Percentiles rank a stretch among this genome's conserved stretches.
phyloP scores from a whole-genome alignment of 2,329 filamentous ascomycete species.

The Helotiales sp. region DNA sequence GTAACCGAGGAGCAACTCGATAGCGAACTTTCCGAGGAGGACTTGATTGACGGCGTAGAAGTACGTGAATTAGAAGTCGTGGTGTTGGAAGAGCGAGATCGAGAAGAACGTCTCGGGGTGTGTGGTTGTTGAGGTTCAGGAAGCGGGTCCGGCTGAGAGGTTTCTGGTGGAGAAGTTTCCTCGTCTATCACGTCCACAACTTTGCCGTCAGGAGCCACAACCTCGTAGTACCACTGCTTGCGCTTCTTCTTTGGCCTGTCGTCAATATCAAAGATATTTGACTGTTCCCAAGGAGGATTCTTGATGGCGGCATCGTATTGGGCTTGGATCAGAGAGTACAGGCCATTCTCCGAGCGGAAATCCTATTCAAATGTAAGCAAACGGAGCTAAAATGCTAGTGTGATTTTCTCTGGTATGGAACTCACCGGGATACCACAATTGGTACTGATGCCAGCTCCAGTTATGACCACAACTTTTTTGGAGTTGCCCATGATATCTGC shows the following conservation, averaged over 20 bases:
- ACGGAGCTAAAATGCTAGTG: background rate
- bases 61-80: conserved; percentile 18
- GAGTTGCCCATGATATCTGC: conserved; percentile 68
- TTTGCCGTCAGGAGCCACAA: conserved; percentile 39
- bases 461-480: conserved; percentile 72
- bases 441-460: conserved; percentile 75
- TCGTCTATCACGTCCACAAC: conserved; percentile 38
- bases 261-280: conserved; percentile 43
- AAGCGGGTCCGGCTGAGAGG: background rate
- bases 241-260: conserved; percentile 43
- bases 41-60: conserved; percentile 18
- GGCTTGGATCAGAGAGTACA: conserved; percentile 74
- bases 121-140: conserved; percentile 4
- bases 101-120: conserved; percentile 21
- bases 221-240: conserved; percentile 41
- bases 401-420: conserved; percentile 13
- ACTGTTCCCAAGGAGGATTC: conserved; percentile 45
- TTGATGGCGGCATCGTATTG: conserved; percentile 61
- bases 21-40: conserved; percentile 22
- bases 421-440: conserved; percentile 76
- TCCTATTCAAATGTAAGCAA: conserved; percentile 54
- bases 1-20: conserved; percentile 21
- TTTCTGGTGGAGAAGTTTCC: conserved; percentile 16
- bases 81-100: conserved; percentile 21
- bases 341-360: conserved; percentile 73